A percentile compares a stretch with the other conserved stretches of the same genome.
phyloP scores from a whole-genome alignment of 805 yeast genomes.

The Ogataea neopini region DNA sequence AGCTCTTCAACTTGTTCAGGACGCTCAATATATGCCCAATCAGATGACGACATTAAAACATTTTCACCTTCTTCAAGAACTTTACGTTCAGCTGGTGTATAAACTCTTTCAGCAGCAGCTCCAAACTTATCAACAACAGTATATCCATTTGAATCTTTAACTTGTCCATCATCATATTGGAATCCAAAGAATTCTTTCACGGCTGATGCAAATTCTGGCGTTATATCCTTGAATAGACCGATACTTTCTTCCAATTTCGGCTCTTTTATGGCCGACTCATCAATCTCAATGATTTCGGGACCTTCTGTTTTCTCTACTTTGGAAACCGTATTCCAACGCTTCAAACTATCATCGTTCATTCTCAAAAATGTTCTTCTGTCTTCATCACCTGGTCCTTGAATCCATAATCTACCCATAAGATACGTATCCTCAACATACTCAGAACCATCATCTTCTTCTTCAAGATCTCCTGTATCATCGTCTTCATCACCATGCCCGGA shows the following conservation, averaged over 20 bases:
- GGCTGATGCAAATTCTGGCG: conserved; percentile 23
- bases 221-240: not conserved
- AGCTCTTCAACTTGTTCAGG: conserved; percentile 57
- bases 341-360: conserved; percentile 41
- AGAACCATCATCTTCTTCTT: conserved; percentile 39
- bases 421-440: conserved; percentile 59
- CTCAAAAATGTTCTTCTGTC: conserved; percentile 37
- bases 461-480: conserved; percentile 28
- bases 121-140: conserved; percentile 40
- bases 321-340: conserved; percentile 26
- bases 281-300: conserved; percentile 4
- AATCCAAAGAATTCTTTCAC: conserved; percentile 36
- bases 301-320: conserved; percentile 6
- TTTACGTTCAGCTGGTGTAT: conserved; percentile 54
- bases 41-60: conserved; percentile 48
- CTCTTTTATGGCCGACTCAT: not conserved
- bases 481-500: conserved; percentile 28
- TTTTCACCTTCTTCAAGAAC: conserved; percentile 65
- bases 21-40: conserved; percentile 74
- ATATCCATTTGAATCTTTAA: conserved; percentile 24
- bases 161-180: conserved; percentile 29
- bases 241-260: not conserved
- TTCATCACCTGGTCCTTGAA: conserved; percentile 78
- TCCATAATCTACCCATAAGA: conserved; percentile 40
- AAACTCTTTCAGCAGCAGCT: conserved; percentile 31